phyloP scores from a whole-genome alignment of 306 rosid genomes.

The Prunus campanulata region DNA sequence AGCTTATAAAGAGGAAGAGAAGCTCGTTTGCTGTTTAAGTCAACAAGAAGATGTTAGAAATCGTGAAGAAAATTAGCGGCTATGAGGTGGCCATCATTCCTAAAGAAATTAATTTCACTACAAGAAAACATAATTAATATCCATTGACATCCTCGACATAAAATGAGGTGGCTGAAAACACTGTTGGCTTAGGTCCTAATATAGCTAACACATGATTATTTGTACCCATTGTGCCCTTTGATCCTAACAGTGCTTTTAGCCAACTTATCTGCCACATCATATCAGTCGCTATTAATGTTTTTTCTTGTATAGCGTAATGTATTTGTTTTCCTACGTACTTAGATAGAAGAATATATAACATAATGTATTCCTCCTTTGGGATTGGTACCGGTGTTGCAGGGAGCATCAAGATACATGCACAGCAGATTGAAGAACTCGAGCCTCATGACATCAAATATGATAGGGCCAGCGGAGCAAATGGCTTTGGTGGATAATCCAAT shows the following conservation, averaged over 20 bases:
- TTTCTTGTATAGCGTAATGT: too few species aligned
- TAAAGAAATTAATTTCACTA: not conserved
- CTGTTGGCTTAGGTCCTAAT: too few species aligned
- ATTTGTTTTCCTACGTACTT: too few species aligned
- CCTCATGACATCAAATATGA: slow-evolving; percentile 39
- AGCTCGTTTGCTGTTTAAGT: slow-evolving; percentile 39
- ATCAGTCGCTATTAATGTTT: too few species aligned
- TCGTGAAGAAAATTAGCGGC: slow-evolving; percentile 47
- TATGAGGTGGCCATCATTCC: slow-evolving; percentile 37
- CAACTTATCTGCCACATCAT: too few species aligned
- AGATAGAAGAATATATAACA: not conserved
- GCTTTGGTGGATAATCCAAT: slow-evolving; percentile 38
- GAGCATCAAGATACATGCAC: slow-evolving; percentile 41
- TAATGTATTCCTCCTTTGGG: not conserved
- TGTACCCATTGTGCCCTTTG: too few species aligned
- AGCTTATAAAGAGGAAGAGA: slow-evolving; percentile 45
- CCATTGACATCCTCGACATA: not conserved
- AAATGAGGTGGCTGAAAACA: too few species aligned
- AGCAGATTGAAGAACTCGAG: slow-evolving; percentile 41
- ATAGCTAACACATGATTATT: too few species aligned
- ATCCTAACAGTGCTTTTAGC: too few species aligned
- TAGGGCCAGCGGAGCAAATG: slow-evolving; percentile 56
- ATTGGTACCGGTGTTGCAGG: slow-evolving; percentile 22
- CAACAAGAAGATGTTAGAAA: slow-evolving; percentile 31
- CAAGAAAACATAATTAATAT: not conserved